A percentile compares a stretch with the other conserved stretches of the same genome.
These are phyloP conservation scores for Saccharomyces uvarum DNA, from an alignment of 1,139 yeast species.

Conservation along the genomic window DNA sequence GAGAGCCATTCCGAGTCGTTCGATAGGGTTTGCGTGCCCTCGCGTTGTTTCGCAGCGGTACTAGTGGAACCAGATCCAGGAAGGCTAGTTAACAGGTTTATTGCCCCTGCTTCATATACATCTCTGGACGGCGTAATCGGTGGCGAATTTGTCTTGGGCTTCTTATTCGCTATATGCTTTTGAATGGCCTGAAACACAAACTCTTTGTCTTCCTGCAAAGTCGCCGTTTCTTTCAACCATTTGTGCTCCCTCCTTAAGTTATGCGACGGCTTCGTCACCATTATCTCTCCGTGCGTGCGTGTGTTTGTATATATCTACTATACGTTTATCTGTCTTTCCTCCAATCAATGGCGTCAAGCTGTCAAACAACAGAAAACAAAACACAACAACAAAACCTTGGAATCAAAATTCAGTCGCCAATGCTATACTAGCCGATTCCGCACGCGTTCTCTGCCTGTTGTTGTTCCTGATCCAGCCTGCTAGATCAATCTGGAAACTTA, in stretches of 20 bases:
- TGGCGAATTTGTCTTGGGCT: slow-evolving; percentile 2
- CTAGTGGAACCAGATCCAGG: not conserved
- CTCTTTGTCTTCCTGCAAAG: slow-evolving; percentile 17
- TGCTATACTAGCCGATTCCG: not conserved
- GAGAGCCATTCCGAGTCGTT: slow-evolving; percentile 1
- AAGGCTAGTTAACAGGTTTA: not conserved
- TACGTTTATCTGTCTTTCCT: not conserved
- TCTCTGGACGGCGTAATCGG: not conserved
- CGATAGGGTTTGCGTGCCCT: not conserved
- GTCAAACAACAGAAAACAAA: not conserved
- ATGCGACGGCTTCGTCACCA: slow-evolving; percentile 28
- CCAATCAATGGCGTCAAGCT: not conserved
- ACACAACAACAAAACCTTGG: not conserved
- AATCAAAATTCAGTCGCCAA: not conserved
- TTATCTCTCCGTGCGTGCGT: slow-evolving; percentile 3
- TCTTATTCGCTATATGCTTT: slow-evolving; percentile 11
- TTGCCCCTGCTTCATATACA: not conserved
- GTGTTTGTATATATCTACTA: not conserved
- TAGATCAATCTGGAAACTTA: not conserved
- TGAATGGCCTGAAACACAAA: slow-evolving; percentile 14
- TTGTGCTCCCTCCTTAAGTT: slow-evolving; percentile 29
- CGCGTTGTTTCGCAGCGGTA: not conserved
- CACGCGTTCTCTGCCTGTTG: not conserved
- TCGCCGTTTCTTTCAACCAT: slow-evolving; percentile 24
- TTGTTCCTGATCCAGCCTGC: not conserved